Percentiles rank a stretch among this genome's conserved stretches.
Conservation (phyloP, 139 green algal species). For the Auxenochlorella pyrenoidosa region DNA sequence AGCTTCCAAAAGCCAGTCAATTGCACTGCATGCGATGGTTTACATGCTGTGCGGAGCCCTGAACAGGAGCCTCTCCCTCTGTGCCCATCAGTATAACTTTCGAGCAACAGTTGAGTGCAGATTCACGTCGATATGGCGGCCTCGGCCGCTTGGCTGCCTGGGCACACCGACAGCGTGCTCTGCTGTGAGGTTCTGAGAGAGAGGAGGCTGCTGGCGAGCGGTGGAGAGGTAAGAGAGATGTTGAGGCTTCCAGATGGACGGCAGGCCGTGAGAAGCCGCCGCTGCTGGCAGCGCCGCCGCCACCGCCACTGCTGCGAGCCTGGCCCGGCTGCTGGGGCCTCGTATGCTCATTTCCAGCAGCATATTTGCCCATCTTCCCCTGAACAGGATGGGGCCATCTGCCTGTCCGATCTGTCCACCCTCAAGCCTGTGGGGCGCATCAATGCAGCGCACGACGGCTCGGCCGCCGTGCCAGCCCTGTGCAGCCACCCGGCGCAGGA, state of each 20-base stretch:
- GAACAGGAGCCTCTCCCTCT: too few species aligned
- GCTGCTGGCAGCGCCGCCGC: neutral
- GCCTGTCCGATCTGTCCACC: conserved; percentile 38
- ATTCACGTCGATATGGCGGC: neutral
- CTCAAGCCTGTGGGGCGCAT: neutral
- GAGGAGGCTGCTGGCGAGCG: conserved; percentile 33
- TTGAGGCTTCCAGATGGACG: too few species aligned
- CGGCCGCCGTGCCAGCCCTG: conserved; percentile 36
- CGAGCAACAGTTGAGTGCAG: too few species aligned
- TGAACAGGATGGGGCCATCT: conserved; percentile 33
- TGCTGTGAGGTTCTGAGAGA: neutral
- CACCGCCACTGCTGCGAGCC: neutral
- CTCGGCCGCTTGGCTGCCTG: neutral
- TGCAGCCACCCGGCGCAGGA: conserved; percentile 1
- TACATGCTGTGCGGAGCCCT: too few species aligned
- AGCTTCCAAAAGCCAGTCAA: too few species aligned
- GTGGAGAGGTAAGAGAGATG: conserved; percentile 31
- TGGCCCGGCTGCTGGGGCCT: neutral
- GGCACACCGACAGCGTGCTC: conserved; percentile 27
- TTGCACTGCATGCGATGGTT: too few species aligned
- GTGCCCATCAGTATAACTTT: too few species aligned
- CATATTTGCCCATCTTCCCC: neutral
- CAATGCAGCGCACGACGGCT: neutral
- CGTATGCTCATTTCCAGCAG: neutral
- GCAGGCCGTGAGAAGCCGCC: neutral